These are phyloP conservation scores for Raffaelea albimanens DNA, from an alignment of 2,329 filamentous ascomycete species.

Conservation along the genomic window DNA sequence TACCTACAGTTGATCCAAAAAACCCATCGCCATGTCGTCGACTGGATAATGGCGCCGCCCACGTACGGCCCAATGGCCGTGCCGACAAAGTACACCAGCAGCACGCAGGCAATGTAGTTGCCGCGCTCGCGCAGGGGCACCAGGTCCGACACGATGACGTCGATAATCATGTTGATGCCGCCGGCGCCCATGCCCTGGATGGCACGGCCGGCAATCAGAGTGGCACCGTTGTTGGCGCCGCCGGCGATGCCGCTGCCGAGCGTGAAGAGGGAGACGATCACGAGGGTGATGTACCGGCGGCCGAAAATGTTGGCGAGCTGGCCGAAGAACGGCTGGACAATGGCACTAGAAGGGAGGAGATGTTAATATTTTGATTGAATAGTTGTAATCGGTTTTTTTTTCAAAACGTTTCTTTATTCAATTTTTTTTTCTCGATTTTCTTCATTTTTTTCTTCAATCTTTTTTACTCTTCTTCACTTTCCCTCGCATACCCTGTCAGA, in stretches of 20 bases:
- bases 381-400: too few species aligned
- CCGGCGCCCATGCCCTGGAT: conserved; percentile 24
- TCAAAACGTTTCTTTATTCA: too few species aligned
- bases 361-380: too few species aligned
- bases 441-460: neutral
- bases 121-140: conserved; percentile 14
- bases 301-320: conserved; percentile 14
- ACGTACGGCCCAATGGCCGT: conserved; percentile 11
- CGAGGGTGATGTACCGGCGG: conserved; percentile 50
- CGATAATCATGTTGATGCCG: conserved; percentile 21
- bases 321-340: conserved; percentile 52
- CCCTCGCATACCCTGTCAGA: neutral
- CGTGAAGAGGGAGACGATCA: conserved; percentile 30
- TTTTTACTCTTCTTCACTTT: too few species aligned
- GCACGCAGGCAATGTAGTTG: conserved; percentile 13
- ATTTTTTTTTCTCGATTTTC: neutral
- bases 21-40: conserved; percentile 18
- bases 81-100: conserved; percentile 12
- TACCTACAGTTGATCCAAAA: conserved; percentile 36
- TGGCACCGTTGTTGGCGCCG: conserved; percentile 16
- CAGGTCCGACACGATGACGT: conserved; percentile 22
- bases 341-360: neutral
- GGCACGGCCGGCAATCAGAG: conserved; percentile 21
- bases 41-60: conserved; percentile 11
- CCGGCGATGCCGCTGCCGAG: conserved; percentile 19